phyloP scores from a whole-genome alignment of 257 asterid genomes.

The Schizonepeta tenuifolia region DNA sequence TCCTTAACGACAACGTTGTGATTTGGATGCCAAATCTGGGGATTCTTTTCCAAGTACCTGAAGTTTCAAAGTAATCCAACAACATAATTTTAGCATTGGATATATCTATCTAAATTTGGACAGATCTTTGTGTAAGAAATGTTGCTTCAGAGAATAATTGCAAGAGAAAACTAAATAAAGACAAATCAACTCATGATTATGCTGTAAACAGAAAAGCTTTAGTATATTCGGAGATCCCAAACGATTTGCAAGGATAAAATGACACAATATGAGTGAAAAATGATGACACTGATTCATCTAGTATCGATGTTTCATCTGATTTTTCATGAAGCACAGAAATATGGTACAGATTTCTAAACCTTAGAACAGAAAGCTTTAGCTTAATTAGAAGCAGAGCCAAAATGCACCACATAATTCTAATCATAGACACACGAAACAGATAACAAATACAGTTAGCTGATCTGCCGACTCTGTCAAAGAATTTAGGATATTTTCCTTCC shows the following conservation, averaged over 20 bases:
- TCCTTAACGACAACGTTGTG: slow-evolving; percentile 88
- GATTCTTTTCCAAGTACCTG: slow-evolving; percentile 82
- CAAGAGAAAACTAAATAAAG: background rate
- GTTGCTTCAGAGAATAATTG: background rate
- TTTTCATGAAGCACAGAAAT: background rate
- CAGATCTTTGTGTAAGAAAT: background rate
- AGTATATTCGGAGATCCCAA: background rate
- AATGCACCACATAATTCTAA: background rate
- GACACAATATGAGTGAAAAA: background rate
- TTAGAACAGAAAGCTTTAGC: background rate
- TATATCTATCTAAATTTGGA: background rate
- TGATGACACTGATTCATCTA: background rate
- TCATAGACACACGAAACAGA: background rate
- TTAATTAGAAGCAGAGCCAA: background rate
- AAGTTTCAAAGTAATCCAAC: slow-evolving; percentile 20
- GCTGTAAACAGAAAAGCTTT: background rate
- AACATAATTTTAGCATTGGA: background rate
- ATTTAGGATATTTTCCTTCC: background rate
- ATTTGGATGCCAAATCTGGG: slow-evolving; percentile 80
- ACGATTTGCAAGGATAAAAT: background rate
- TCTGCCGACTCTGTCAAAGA: background rate
- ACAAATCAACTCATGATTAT: background rate
- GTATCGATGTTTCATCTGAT: background rate
- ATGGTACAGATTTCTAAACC: background rate
- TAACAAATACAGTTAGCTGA: background rate